Conservation (phyloP, 257 asterid genomes). For the Solanum okadae region DNA sequence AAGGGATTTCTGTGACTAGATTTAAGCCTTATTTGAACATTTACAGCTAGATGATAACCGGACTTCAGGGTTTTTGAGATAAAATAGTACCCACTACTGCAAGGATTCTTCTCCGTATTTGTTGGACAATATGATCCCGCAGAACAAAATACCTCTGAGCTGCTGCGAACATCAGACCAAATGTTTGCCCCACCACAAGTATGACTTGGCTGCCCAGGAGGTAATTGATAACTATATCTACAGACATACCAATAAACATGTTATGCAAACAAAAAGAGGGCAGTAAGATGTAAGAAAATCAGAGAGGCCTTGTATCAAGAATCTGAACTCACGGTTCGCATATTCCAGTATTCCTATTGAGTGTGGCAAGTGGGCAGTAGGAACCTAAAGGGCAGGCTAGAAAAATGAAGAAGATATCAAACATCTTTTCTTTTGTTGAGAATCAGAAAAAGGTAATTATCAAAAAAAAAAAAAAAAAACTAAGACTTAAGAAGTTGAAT, state of each 20-base stretch:
- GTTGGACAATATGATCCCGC: slow-evolving; percentile 89
- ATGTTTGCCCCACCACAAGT: slow-evolving; percentile 91
- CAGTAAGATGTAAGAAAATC: background rate
- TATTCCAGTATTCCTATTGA: slow-evolving; percentile 70
- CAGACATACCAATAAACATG: background rate
- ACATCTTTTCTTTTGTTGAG: background rate
- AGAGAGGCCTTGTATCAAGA: slow-evolving; percentile 1
- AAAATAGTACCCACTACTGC: slow-evolving; percentile 66
- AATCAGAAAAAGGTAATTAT: background rate
- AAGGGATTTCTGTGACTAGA: background rate
- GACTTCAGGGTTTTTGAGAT: slow-evolving; percentile 3
- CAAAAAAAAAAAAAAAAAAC: background rate
- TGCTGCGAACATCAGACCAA: slow-evolving; percentile 76
- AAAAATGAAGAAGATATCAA: background rate
- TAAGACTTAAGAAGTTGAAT: background rate
- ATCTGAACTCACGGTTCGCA: slow-evolving; percentile 84
- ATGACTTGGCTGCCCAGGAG: slow-evolving; percentile 72
- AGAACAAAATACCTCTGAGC: slow-evolving; percentile 72
- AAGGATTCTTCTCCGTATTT: slow-evolving; percentile 47
- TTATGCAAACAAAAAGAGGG: background rate
- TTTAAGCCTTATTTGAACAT: background rate
- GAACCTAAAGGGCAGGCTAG: slow-evolving; percentile 97
- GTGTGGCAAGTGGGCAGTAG: slow-evolving; percentile 70
- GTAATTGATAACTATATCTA: slow-evolving; percentile 89
- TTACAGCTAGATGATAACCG: background rate